These are phyloP conservation scores for Saccharomyces hybrid DNA, from an alignment of 1,139 yeast species.

Conservation along the genomic window DNA sequence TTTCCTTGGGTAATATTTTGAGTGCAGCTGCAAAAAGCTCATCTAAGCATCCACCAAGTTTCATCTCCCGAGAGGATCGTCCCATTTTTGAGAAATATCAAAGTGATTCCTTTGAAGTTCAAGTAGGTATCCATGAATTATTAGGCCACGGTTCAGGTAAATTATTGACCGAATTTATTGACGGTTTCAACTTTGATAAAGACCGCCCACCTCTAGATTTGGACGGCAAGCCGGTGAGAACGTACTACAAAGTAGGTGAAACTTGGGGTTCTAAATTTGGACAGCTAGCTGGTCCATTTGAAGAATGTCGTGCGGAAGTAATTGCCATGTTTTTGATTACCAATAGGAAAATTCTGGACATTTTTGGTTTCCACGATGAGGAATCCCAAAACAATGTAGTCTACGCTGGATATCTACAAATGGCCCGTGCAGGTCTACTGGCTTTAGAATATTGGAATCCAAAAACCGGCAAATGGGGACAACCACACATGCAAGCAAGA, in stretches of 20 bases:
- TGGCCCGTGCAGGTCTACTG: slow-evolving; percentile 82
- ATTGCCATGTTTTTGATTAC: slow-evolving; percentile 79
- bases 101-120: slow-evolving; percentile 82
- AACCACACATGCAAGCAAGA: slow-evolving; percentile 93
- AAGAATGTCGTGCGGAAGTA: slow-evolving; percentile 87
- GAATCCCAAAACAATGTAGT: slow-evolving; percentile 58
- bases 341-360: slow-evolving; percentile 55
- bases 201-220: slow-evolving; percentile 51
- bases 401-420: slow-evolving; percentile 60
- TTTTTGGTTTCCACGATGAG: slow-evolving; percentile 57
- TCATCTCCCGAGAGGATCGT: slow-evolving; percentile 47
- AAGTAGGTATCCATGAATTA: slow-evolving; percentile 85
- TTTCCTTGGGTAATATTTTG: slow-evolving; percentile 76
- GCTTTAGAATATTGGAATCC: slow-evolving; percentile 89
- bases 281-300: slow-evolving; percentile 74
- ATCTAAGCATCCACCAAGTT: slow-evolving; percentile 62
- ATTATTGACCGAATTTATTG: slow-evolving; percentile 55
- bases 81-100: slow-evolving; percentile 61
- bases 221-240: slow-evolving; percentile 49
- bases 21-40: slow-evolving; percentile 54
- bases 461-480: slow-evolving; percentile 75
- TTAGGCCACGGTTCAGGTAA: slow-evolving; percentile 93
- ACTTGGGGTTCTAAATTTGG: slow-evolving; percentile 90
- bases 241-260: slow-evolving; percentile 71
- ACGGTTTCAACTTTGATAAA: slow-evolving; percentile 68